Percentiles rank a stretch among this genome's conserved stretches.
phyloP scores from a whole-genome alignment of 1,284 basidiomycete species.

The Tranzscheliella williamsii region DNA sequence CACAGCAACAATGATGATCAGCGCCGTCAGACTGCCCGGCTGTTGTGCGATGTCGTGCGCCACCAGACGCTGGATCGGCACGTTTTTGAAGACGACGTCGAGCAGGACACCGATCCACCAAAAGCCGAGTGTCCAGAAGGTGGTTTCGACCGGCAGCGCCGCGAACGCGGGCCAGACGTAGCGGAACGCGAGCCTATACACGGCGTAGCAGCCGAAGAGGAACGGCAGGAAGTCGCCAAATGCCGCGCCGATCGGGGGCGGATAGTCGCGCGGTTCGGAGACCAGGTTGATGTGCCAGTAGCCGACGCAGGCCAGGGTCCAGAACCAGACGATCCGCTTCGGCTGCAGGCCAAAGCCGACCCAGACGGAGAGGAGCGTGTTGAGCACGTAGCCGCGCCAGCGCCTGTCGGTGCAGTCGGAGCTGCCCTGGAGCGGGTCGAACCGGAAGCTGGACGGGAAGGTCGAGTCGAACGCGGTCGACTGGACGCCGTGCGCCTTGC shows the following conservation, averaged over 20 bases:
- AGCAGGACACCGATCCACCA: conserved; percentile 73
- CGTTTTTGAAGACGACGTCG: conserved; percentile 56
- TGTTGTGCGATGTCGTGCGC: conserved; percentile 72
- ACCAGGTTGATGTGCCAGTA: conserved; percentile 84
- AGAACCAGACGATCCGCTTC: conserved; percentile 69
- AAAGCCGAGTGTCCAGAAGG: conserved; percentile 74
- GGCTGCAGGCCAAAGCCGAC: conserved; percentile 77
- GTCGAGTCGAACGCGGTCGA: conserved; percentile 74
- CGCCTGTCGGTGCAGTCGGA: conserved; percentile 72
- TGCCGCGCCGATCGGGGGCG: conserved; percentile 66
- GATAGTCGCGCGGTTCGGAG: conserved; percentile 71
- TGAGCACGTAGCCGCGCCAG: conserved; percentile 62
- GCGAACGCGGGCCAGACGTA: conserved; percentile 75
- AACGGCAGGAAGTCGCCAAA: conserved; percentile 78
- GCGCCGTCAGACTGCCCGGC: conserved; percentile 72
- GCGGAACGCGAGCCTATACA: conserved; percentile 77
- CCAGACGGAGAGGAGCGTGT: conserved; percentile 66
- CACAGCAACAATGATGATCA: conserved; percentile 73
- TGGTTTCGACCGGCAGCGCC: conserved; percentile 72
- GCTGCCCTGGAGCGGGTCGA: conserved; percentile 61
- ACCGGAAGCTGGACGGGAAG: conserved; percentile 71
- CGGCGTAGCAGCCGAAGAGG: conserved; percentile 76
- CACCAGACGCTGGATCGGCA: conserved; percentile 66
- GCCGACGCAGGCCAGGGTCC: conserved; percentile 77
- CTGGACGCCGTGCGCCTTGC: conserved; percentile 69